Evolutionary conservation across 2,329 filamentous ascomycete genomes (phyloP).

Genomic region (Fusarium liriodendri): DNA sequence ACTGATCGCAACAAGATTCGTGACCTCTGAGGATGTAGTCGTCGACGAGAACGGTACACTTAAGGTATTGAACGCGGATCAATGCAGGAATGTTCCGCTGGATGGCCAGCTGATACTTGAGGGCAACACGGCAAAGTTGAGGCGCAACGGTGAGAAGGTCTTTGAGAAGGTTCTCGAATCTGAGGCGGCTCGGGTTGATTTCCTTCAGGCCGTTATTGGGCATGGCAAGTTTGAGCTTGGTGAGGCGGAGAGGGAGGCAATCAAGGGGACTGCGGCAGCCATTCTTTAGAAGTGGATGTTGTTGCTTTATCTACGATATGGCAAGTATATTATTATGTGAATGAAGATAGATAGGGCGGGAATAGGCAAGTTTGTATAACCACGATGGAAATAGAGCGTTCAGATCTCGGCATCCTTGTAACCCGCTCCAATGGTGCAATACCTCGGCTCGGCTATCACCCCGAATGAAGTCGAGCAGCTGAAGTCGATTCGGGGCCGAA

Average conservation of each 20-base stretch:
- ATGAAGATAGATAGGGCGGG: neutral
- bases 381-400: neutral
- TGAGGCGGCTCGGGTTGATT: slow-evolving; percentile 61
- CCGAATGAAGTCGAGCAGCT: neutral
- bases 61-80: slow-evolving; percentile 41
- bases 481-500: neutral
- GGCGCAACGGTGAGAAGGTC: slow-evolving; percentile 49
- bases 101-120: slow-evolving; percentile 57
- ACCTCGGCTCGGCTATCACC: neutral
- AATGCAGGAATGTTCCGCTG: slow-evolving; percentile 31
- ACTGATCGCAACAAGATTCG: slow-evolving; percentile 49
- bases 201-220: slow-evolving; percentile 59
- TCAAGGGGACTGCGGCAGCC: slow-evolving; percentile 52
- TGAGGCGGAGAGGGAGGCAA: slow-evolving; percentile 59
- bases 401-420: neutral
- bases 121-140: slow-evolving; percentile 57
- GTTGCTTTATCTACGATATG: neutral
- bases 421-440: neutral
- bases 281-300: neutral
- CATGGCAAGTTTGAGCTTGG: slow-evolving; percentile 54
- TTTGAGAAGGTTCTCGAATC: slow-evolving; percentile 55
- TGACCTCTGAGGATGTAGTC: slow-evolving; percentile 52
- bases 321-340: neutral
- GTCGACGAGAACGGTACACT: slow-evolving; percentile 48
- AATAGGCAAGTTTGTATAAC: neutral